Base-by-base conservation (phyloP, 2,329 filamentous ascomycete species). In the Nemania sp. region DNA sequence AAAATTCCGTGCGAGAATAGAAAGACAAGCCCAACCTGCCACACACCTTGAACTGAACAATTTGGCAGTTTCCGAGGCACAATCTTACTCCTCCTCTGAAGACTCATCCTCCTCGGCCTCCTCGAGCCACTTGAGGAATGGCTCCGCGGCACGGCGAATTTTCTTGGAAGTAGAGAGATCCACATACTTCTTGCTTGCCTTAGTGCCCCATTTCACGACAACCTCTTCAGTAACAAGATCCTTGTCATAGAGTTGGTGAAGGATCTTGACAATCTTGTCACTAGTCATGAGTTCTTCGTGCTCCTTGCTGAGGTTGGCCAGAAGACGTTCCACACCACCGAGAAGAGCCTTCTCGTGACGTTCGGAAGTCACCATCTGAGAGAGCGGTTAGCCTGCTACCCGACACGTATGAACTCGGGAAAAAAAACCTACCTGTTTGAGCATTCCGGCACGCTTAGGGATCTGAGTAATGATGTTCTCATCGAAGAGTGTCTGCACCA, bases 101-200 rank as follows among this genome's bases (percentile, higher is more conserved):
- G 86, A 85, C 61, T 89, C 85, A 61, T 89, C 86, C 60, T 88
- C 85, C 72, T 92, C 89, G 49, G 92, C 92, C 74, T 89, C 90
- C 64, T 90, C 84, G 54, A 97, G 90, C 93, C 92, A 97, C 66
- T 86, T 89, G 68, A 97, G 81, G 83, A 99, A 99, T 61, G 90
- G 87, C 79, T 95, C 89, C 49, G 94, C 91, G 62, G 90, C 89
- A 80, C 95, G 93, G 77, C 92, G 91, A 60, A 97, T 91, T 82
- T 95, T 96, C 81, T 91, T 93, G 77, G 91, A 96, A 57, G 86
- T 92, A 56, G 86, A 72, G 57, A 95, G 75, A 71, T 97, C 93
- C 65, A 95, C 90, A 72, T 97, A 97, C 80, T 97, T 97, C 87
- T 96, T 97, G 84, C 91, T 96, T 55, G 93, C 91, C 81, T 94